These are phyloP conservation scores for Myrmaecium sp. DNA, from an alignment of 2,329 filamentous ascomycete species.

Conservation along the genomic window DNA sequence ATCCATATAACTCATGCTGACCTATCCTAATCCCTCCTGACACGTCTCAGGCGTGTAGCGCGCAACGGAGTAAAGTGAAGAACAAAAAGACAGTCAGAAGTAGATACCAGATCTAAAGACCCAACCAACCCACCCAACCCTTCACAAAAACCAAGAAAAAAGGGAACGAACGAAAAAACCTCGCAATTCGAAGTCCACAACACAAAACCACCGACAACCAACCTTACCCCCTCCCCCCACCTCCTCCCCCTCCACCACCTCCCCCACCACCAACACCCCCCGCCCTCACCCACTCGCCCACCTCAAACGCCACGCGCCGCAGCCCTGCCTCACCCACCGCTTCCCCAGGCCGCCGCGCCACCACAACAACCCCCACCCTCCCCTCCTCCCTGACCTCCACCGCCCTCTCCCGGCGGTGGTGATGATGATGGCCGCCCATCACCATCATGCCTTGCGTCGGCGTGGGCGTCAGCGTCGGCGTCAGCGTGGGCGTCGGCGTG, in stretches of 20 bases:
- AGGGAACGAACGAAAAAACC: too few species aligned
- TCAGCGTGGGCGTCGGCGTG: slow-evolving; percentile 3
- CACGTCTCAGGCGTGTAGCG: too few species aligned
- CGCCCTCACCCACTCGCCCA: slow-evolving; percentile 57
- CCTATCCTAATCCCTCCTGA: too few species aligned
- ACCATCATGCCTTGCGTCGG: slow-evolving; percentile 6
- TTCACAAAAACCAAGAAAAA: too few species aligned
- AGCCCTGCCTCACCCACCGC: slow-evolving; percentile 34
- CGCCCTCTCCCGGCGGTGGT: slow-evolving; percentile 20
- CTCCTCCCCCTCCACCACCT: slow-evolving; percentile 1
- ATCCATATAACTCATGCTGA: too few species aligned
- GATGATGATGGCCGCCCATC: not conserved
- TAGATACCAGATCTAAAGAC: too few species aligned
- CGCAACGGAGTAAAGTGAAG: too few species aligned
- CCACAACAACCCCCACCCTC: slow-evolving; percentile 23
- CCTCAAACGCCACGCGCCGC: slow-evolving; percentile 67
- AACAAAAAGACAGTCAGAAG: too few species aligned
- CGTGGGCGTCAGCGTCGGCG: slow-evolving; percentile 3
- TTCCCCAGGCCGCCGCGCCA: slow-evolving; percentile 14
- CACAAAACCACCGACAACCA: too few species aligned
- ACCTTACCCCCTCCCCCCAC: slow-evolving; percentile 1
- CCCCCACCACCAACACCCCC: slow-evolving; percentile 4
- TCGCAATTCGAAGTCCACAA: too few species aligned
- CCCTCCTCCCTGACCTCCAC: slow-evolving; percentile 25
- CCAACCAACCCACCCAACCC: too few species aligned